Evolutionary conservation across 306 rosid species (phyloP), one percentile per base, ranked within the genome.

Genomic region (Dryas octopetala): DNA sequence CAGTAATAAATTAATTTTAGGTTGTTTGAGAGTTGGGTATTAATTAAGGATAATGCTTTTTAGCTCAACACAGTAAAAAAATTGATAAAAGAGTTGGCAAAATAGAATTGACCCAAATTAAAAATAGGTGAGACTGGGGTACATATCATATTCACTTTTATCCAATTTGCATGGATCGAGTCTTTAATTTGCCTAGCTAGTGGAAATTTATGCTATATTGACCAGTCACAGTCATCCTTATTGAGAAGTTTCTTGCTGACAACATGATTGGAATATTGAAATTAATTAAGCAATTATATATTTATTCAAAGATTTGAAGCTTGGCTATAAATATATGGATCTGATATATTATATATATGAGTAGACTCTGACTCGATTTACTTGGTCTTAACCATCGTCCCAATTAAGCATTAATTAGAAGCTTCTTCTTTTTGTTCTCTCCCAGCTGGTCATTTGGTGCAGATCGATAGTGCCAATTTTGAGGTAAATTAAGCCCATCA

Each of bases 211-310:
- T n/a, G 69, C 4, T 44, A 8, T 9, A 64, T 44, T 15, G 61
- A 51, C 26, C 47, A 38, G 47, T 51, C 73, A 5, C 12, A 8
- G 57, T 69, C 61, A 44, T 69, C 61, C 47, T 49, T 28, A 5
- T 50, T 4, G 11, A 41, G 75, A 70, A 70, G 19, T 54, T 41
- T 54, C 63, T 13, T 41, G 64, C 52, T 54, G 75, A 71, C 75
- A 52, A n/a, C 17, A 70, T 4, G 48, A 38, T 52, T 7, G 23
- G 6, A 14, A 53, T 61, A 46, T 46, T 46, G 4, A 8, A 46
- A 46, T 5, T 46, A 46, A 46, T 32, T 32, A 46, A 0, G 9
- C 49, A 16, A 28, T 32, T 9, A 12, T 66, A 67, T 67, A 8
- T 13, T 19, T 13, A 67, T 9, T 70, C 63, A 53, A 40, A 41